These are phyloP conservation scores for Fusarium scirpi DNA, from an alignment of 2,329 filamentous ascomycete genomes.

Conservation along the genomic window DNA sequence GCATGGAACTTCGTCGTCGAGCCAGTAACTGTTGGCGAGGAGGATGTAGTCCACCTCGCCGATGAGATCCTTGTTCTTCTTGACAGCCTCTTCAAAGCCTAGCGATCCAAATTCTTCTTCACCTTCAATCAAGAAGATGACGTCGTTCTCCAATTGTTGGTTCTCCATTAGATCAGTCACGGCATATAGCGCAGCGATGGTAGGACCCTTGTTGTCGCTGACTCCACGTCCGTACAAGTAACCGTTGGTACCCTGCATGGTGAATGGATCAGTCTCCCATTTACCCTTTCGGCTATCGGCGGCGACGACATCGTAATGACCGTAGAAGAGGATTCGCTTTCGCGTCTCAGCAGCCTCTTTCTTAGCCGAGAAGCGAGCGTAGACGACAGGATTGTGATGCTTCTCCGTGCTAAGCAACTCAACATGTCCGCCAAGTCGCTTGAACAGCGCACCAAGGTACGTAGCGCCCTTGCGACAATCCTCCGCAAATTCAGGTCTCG, in stretches of 20 bases:
- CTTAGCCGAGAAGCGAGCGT: conserved; percentile 86
- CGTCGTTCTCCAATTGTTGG: conserved; percentile 86
- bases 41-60: conserved; percentile 94
- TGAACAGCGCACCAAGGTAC: conserved; percentile 90
- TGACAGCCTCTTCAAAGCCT: conserved; percentile 87
- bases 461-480: conserved; percentile 94
- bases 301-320: conserved; percentile 96
- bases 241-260: conserved; percentile 88
- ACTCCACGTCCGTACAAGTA: conserved; percentile 97
- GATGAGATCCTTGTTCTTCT: conserved; percentile 83
- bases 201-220: conserved; percentile 96
- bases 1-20: conserved; percentile 95
- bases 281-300: conserved; percentile 85
- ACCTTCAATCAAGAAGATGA: conserved; percentile 94
- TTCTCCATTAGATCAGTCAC: conserved; percentile 88
- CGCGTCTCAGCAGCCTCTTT: conserved; percentile 72
- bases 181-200: conserved; percentile 92
- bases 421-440: conserved; percentile 88
- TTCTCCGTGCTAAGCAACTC: conserved; percentile 89
- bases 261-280: conserved; percentile 90
- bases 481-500: conserved; percentile 84
- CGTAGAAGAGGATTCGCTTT: conserved; percentile 95
- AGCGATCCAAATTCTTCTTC: conserved; percentile 96
- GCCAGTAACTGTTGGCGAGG: conserved; percentile 97
- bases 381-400: conserved; percentile 90